Evolutionary conservation across 2,329 filamentous ascomycete species (phyloP).

Genomic region (Pestalotiopsis sp.): DNA sequence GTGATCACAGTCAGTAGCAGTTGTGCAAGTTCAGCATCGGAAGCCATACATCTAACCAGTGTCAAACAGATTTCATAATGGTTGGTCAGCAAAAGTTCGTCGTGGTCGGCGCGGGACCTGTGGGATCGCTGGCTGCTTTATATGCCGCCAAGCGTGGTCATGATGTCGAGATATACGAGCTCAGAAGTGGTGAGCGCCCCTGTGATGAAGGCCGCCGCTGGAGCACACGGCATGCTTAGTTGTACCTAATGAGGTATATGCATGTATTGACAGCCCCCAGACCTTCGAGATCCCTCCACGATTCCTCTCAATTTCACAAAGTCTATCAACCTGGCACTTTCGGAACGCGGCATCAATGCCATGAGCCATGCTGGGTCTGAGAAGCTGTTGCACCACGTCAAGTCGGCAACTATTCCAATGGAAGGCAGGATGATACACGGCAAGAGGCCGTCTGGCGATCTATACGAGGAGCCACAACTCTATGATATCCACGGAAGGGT

Average conservation of each 20-base stretch:
- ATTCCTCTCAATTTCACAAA: conserved; percentile 92
- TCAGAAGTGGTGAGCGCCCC: conserved; percentile 74
- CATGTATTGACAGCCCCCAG: conserved; percentile 46
- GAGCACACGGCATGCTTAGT: background rate
- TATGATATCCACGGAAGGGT: conserved; percentile 91
- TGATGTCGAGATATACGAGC: conserved; percentile 90
- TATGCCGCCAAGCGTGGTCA: conserved; percentile 90
- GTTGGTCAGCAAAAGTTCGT: conserved; percentile 64
- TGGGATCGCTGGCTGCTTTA: conserved; percentile 86
- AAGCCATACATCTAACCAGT: background rate
- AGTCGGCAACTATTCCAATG: conserved; percentile 86
- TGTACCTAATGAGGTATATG: background rate
- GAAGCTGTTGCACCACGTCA: conserved; percentile 71
- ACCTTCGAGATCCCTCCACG: conserved; percentile 81
- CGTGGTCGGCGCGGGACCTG: conserved; percentile 89
- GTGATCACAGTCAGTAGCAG: background rate
- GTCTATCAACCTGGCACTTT: conserved; percentile 97
- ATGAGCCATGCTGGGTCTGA: conserved; percentile 70
- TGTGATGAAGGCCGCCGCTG: background rate
- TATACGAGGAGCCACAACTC: conserved; percentile 79
- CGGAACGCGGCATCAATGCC: conserved; percentile 89
- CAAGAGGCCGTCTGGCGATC: conserved; percentile 58
- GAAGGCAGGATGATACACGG: conserved; percentile 95
- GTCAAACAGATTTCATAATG: conserved; percentile 30
- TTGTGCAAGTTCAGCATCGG: background rate